Base-by-base conservation (phyloP, 2,329 filamentous ascomycete species). In the Zymoseptoria pseudotritici region DNA sequence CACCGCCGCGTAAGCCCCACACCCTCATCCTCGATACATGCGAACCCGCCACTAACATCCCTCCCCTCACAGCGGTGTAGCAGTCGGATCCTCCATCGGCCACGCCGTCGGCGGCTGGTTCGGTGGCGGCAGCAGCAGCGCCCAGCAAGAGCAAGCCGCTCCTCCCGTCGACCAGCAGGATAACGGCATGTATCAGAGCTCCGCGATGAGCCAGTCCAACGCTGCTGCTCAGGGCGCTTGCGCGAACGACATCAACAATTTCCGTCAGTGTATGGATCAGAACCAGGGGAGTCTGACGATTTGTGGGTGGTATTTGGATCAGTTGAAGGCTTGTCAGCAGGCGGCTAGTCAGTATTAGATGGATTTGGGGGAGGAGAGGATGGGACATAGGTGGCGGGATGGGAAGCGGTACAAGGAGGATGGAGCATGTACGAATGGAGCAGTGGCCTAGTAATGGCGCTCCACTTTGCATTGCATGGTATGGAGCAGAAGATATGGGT, bases 191-290 rank as follows among this genome's bases (percentile, higher is more conserved):
- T 66, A 66, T 60, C 63, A 26, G 62, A 69, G 57, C 67, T 68
- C 59, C 62, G 68, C 57, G 64, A 72, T 65, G 74, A 75, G 55
- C 71, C 78, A 63, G 78, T 59, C 60, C 46, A 59, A 55, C 50
- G 55, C 60, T 19, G 55, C 60, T 19, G 59, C 72, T 75, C 72
- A 63, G 73, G 73, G 70, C 63, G 72, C 70, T 75, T 99, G 94
- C 79, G 85, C 86, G 65, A 84, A 82, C 58, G 91, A 94, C 69
- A 86, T 91, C 58, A 85, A 86, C 77, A 85, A 84, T 78, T 97
- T 99, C 83, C 92, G 91, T 71, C 88, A 87, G 80, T 99, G 94
- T 83, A 88, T 99, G 87, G 92, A 97, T 76, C 90, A 97, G 73
- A 89, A 99, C 77, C 81, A 86, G 74, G 94, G 94, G 69, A 91